Conservation (phyloP, 352 stramenopile genomes). For the Globisporangium ultimum region DNA sequence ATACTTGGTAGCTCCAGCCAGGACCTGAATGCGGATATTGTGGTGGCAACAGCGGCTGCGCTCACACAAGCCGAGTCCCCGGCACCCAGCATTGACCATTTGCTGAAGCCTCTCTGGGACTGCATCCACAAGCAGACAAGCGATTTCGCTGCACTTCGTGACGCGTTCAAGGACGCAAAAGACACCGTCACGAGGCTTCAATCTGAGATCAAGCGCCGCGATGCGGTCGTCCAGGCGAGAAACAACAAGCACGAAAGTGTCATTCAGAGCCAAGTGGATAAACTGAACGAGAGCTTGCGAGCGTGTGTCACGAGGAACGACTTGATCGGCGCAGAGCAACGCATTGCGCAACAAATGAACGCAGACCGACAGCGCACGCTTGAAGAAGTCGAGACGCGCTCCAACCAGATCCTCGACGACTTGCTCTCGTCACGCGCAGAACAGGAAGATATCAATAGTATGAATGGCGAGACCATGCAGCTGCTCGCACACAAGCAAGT, state of each 20-base stretch:
- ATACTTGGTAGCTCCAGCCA: conserved; percentile 9
- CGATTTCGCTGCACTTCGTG: conserved; percentile 54
- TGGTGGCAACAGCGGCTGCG: conserved; percentile 14
- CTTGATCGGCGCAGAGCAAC: conserved; percentile 69
- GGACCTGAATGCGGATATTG: conserved; percentile 25
- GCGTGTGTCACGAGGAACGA: conserved; percentile 77
- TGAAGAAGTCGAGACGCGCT: conserved; percentile 51
- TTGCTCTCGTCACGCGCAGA: conserved; percentile 51
- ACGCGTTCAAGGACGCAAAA: conserved; percentile 69
- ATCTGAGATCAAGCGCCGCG: conserved; percentile 78
- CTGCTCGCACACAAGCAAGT: conserved; percentile 46
- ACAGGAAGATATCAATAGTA: conserved; percentile 85
- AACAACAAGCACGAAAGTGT: conserved; percentile 75
- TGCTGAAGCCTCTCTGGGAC: conserved; percentile 72
- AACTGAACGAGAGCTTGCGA: conserved; percentile 71
- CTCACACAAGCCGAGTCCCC: not conserved
- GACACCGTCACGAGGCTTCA: conserved; percentile 68
- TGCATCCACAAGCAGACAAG: conserved; percentile 80
- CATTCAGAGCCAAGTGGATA: conserved; percentile 73
- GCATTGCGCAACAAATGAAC: conserved; percentile 76
- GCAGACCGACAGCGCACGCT: conserved; percentile 49
- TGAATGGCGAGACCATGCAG: conserved; percentile 63
- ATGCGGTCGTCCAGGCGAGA: conserved; percentile 69
- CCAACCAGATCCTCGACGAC: conserved; percentile 69
- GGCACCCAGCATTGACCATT: conserved; percentile 1